Base-by-base conservation (phyloP, 331 rosid species). In the Telfairia occidentalis region DNA sequence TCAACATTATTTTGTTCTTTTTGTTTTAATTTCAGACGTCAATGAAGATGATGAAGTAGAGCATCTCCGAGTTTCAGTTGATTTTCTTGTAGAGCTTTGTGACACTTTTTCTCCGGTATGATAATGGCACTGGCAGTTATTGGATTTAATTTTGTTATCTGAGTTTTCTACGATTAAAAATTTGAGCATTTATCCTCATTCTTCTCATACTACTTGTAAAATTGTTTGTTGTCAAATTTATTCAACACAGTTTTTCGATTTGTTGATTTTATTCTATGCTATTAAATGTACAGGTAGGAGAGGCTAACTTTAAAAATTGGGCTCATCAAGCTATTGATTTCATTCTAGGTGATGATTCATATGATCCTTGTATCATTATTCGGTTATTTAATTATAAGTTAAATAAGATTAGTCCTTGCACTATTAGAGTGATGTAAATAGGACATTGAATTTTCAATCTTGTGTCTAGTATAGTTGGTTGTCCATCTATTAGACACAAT, bases 301-400 rank as follows among this genome's bases (percentile, higher is more conserved):
- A 81, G 74, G 82, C 85, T 42, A 89, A 84, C 82, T 88, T 91
- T 79, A 78, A 82, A 19, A 94, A 88, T 83, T 82, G 91, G 84
- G 89, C 88, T 21, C 97, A 89, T 81, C 96, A 89, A 87, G 96
- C 98, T 5, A 90, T 85, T 48, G 97, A 94, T 16, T 91, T 88
- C 81, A 89, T 94, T 74, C 84, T 87, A 80, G 95, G 98, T 94
- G 75, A 80, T 66, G 19, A 24, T 37, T 66, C 73, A 23, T 66
- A 4, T 66, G 53, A 66, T 66, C 4, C 2, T 0, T 11, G 29
- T 23, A 66, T 66, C 35, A 9, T 77, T 7, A 26, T 8, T n/a
- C 71, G 63, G 34, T 32, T 35, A 15, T 26, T 71, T 45, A 46
- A 18, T 60, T 35, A 29, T 23, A n/a, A n/a, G n/a, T n/a, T n/a